Evolutionary conservation across 345 rosid species (phyloP), one percentile per base, ranked within the genome.

Genomic region (Salix koriyanagi): DNA sequence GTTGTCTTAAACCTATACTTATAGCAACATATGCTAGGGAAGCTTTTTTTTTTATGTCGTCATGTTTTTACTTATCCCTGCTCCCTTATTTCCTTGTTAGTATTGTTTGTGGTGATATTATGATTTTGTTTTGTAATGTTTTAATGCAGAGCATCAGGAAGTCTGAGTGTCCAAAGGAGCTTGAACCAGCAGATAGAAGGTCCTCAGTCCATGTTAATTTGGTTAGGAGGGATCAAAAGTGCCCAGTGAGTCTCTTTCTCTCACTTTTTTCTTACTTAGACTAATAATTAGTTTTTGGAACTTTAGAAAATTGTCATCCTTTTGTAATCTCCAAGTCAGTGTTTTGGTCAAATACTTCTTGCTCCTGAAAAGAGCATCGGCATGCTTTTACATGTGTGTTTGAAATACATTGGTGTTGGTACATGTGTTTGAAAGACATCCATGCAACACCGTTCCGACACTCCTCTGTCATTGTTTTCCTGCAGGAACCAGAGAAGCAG

Each of bases 131-230:
- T 65, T n/a, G 5, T 52, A 65, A 30, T 32, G 25, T 23, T 7
- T 68, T 8, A 13, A 11, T 81, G 76, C 85, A 95, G 97, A 95
- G 99, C 87, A 95, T 95, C 79, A 83, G 87, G 79, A 95, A 87
- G 80, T 95, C 97, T 60, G 99, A 95, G 86, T 95, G 99, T 71
- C 99, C 99, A 1, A 90, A 88, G 78, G 99, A 91, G 89, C 99
- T 95, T 39, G 97, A 93, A 86, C 97, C 97, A 81, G 91, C 85
- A 0, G 97, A 93, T 86, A 86, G 85, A 74, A 91, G 92, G 84
- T 84, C 99, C 64, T 78, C 89, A 0, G 94, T 95, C 61, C 94
- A 89, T 83, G 97, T 93, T 61, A 94, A 93, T 83, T 88, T 94
- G 80, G 90, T 93, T 66, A 87, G 92, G 83, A 89, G 89, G 85